Conservation (phyloP, 1,139 yeast genomes). For the Candida sanyaensis region DNA sequence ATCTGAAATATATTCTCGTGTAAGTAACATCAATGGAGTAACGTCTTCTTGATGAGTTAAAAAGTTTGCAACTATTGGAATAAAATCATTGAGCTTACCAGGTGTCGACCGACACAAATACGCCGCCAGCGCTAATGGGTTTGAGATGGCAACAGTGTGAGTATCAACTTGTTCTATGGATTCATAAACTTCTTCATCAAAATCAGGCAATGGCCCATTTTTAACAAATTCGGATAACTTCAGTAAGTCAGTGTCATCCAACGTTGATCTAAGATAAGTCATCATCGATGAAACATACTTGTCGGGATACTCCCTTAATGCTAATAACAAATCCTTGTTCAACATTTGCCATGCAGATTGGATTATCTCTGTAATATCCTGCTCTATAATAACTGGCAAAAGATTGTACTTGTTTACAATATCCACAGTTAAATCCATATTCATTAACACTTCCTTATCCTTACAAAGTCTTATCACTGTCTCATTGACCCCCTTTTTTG, state of each 20-base stretch:
- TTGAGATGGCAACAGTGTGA: conserved; percentile 40
- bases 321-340: conserved; percentile 9
- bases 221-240: conserved; percentile 18
- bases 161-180: conserved; percentile 16
- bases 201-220: conserved; percentile 15
- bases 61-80: conserved; percentile 16
- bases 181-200: conserved; percentile 14
- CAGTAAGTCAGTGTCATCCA: conserved; percentile 16
- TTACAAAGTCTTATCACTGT: conserved; percentile 18
- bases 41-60: conserved; percentile 11
- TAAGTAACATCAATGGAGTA: conserved; percentile 13
- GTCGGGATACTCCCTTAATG: conserved; percentile 3
- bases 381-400: conserved; percentile 8
- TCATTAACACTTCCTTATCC: conserved; percentile 16
- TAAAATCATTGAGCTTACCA: conserved; percentile 6
- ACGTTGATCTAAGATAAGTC: conserved; percentile 16
- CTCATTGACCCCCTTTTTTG: conserved; percentile 12
- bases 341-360: conserved; percentile 14
- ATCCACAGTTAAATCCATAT: conserved; percentile 11
- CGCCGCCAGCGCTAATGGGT: conserved; percentile 44
- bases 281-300: conserved; percentile 18
- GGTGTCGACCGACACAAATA: conserved; percentile 27
- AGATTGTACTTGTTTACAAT: conserved; percentile 8
- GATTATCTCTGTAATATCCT: conserved; percentile 6
- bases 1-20: conserved; percentile 32